Base-by-base conservation (phyloP, 75 land plant genomes). In the Gnetum montanum region DNA sequence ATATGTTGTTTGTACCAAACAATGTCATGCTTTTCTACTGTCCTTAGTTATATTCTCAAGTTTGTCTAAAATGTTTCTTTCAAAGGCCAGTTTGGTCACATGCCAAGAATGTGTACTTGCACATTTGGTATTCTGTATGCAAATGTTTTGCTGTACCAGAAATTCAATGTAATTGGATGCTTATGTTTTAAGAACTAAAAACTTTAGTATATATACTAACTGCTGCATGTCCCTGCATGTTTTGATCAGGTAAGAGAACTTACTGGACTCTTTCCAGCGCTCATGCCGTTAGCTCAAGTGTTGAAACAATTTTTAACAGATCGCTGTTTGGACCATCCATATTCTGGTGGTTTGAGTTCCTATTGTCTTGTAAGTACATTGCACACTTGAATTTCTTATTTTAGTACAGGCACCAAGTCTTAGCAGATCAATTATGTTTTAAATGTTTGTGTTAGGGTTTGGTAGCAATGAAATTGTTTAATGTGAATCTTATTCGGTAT, bases 341-440 rank as follows among this genome's bases (percentile, higher is more conserved):
- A 94, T 49, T 90, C 91, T 34, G 98, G 98, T 57, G 98, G 98
- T 49, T 76, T 94, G 40, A 90, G 96, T 74, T 94, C 98, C 8
- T 83, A 94, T 50, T 90, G 98, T 58, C 68, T 90, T 90, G 98
- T 93, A 61, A 69, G 70, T 58, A 36, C 38, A 36, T 8, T 36
- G 12, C 38, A 36, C 1, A 36, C 1, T 8, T 36, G 38, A 36
- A 36, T 36, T 13, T 36, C 12, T 36, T 13, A 36, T 36, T 8
- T 36, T 36, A 8, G 7, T 8, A 36, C 12, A 36, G 38, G 38
- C 1, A 8, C 38, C n/a, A n/a, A n/a, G n/a, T n/a, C n/a, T n/a
- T n/a, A n/a, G n/a, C n/a, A n/a, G n/a, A n/a, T n/a, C n/a, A n/a
- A n/a, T n/a, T n/a, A n/a, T n/a, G n/a, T n/a, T n/a, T n/a, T n/a